A percentile compares a stretch with the other conserved stretches of the same genome.
phyloP scores from a whole-genome alignment of 2,329 filamentous ascomycete genomes.

The Sarocladium brachiariae region DNA sequence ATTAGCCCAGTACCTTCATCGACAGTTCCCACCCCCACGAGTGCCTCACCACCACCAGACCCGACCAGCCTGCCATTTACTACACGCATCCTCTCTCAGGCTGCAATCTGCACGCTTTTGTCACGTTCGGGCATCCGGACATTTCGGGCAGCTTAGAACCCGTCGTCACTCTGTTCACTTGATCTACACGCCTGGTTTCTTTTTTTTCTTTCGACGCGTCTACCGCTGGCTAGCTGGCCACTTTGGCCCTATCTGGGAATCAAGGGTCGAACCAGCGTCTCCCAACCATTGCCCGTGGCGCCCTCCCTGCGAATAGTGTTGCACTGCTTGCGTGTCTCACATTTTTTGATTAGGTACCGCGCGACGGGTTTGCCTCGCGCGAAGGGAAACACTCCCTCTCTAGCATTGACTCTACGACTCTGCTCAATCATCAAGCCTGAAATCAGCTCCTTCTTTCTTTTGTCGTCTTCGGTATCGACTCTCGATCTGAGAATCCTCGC shows the following conservation, averaged over 20 bases:
- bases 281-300: not conserved
- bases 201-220: not conserved
- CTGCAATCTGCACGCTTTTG: not conserved
- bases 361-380: not conserved
- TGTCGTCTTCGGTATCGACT: not conserved
- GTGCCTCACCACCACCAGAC: constrained; percentile 3
- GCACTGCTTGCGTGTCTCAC: constrained; percentile 6
- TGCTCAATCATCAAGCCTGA: not conserved
- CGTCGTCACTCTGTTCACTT: not conserved
- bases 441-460: not conserved
- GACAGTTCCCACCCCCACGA: constrained; percentile 7
- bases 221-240: not conserved
- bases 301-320: not conserved
- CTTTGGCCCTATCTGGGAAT: not conserved
- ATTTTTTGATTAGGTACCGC: constrained; percentile 9
- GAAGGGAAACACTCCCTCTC: not conserved
- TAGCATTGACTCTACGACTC: not conserved
- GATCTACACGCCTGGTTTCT: not conserved
- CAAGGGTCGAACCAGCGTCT: not conserved
- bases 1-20: too few species aligned
- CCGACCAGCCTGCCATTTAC: too few species aligned
- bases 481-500: not conserved
- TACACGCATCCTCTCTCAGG: not conserved
- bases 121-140: constrained; percentile 4
- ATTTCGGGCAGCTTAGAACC: not conserved